These are phyloP conservation scores for Ophiostoma sp. DNA, from an alignment of 2,329 filamentous ascomycete genomes.

Conservation along the genomic window DNA sequence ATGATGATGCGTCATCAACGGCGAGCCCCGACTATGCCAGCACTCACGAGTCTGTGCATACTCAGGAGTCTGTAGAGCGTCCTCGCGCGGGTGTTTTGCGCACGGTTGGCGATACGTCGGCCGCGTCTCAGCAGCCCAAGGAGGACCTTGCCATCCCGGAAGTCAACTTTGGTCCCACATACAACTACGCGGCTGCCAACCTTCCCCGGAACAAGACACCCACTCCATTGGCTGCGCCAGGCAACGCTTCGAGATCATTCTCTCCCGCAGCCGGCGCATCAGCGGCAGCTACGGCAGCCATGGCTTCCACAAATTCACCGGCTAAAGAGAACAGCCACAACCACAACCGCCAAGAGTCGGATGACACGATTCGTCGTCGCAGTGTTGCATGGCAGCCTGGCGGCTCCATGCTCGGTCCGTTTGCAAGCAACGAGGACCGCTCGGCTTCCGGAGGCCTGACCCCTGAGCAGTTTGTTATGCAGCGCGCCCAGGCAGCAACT, in stretches of 20 bases:
- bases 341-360: conserved; percentile 45
- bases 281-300: not conserved
- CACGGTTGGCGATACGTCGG: conserved; percentile 59
- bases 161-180: conserved; percentile 81
- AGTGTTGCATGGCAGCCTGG: conserved; percentile 77
- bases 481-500: conserved; percentile 57
- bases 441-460: conserved; percentile 46
- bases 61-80: conserved; percentile 52
- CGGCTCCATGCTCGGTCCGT: conserved; percentile 46
- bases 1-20: conserved; percentile 61
- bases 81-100: conserved; percentile 75
- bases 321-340: conserved; percentile 18
- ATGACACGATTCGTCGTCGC: conserved; percentile 51
- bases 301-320: conserved; percentile 10
- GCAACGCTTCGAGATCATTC: not conserved
- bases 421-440: conserved; percentile 41
- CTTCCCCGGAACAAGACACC: conserved; percentile 35
- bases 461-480: conserved; percentile 77
- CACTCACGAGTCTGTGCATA: conserved; percentile 51
- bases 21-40: conserved; percentile 75
- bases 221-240: conserved; percentile 22
- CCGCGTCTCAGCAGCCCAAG: not conserved
- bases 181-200: conserved; percentile 52
- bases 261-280: conserved; percentile 11
- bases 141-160: conserved; percentile 57